These are phyloP conservation scores for Exophiala bonariae DNA, from an alignment of 2,329 filamentous ascomycete species.

Conservation along the genomic window DNA sequence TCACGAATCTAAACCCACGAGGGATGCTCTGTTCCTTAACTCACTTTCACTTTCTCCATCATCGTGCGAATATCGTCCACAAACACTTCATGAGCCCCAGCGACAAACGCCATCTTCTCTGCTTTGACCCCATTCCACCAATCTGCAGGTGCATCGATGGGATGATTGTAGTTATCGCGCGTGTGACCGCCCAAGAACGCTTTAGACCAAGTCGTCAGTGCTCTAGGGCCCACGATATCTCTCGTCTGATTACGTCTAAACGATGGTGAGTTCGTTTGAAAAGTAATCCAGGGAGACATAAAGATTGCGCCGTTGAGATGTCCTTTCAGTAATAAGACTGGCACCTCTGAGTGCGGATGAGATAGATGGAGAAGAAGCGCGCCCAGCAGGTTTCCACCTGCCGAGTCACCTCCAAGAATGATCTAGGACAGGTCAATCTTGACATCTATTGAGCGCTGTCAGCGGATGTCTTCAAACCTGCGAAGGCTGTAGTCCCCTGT, in stretches of 20 bases:
- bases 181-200: constrained; percentile 16
- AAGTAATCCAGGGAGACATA: constrained; percentile 59
- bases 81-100: constrained; percentile 17
- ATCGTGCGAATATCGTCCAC: constrained; percentile 18
- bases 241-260: constrained; percentile 11
- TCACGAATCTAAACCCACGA: not conserved
- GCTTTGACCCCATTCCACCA: constrained; percentile 22
- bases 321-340: constrained; percentile 32
- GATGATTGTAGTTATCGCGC: constrained; percentile 17
- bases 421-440: constrained; percentile 26
- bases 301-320: constrained; percentile 51
- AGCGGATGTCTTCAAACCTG: constrained; percentile 25
- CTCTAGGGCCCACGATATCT: constrained; percentile 9
- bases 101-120: constrained; percentile 15
- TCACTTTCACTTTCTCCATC: constrained; percentile 15
- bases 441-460: constrained; percentile 18
- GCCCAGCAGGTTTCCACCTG: constrained; percentile 41
- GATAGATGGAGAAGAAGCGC: constrained; percentile 17
- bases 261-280: constrained; percentile 36
- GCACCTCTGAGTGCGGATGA: constrained; percentile 55
- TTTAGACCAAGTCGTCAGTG: constrained; percentile 12
- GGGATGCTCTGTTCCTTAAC: constrained; percentile 2
- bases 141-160: constrained; percentile 13
- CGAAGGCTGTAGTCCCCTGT: constrained; percentile 14
- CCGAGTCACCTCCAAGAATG: constrained; percentile 45